Evolutionary conservation across 805 yeast genomes (phyloP).

Genomic region (Metschnikowia sp.): DNA sequence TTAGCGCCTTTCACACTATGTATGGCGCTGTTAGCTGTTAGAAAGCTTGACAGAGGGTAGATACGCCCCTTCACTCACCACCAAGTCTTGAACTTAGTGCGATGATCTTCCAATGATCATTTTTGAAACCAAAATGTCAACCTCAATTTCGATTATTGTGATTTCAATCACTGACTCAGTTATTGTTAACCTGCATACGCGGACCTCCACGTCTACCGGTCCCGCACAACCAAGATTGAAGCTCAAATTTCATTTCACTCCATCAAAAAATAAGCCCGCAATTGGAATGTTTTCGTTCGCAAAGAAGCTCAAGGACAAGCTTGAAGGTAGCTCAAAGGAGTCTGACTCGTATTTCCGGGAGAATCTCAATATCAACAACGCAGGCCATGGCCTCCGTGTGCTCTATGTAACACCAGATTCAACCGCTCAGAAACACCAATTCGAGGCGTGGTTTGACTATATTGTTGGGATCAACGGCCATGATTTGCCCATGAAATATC

Average conservation of each 20-base stretch:
- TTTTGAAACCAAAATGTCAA: no score
- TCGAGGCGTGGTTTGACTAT: constrained; percentile 87
- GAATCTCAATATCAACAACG: constrained; percentile 31
- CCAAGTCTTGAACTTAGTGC: no score
- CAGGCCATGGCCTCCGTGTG: constrained; percentile 41
- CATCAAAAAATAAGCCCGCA: no score
- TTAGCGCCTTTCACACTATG: no score
- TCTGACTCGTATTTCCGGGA: constrained; percentile 36
- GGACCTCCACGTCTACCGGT: not conserved
- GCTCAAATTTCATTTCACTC: no score
- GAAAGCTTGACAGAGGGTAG: no score
- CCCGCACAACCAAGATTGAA: not conserved
- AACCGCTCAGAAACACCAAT: constrained; percentile 29
- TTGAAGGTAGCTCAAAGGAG: constrained; percentile 27
- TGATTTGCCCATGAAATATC: constrained; percentile 45
- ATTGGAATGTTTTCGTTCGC: constrained; percentile 41
- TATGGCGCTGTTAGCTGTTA: no score
- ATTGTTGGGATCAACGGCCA: constrained; percentile 77
- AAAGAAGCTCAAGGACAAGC: constrained; percentile 38
- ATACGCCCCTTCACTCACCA: no score
- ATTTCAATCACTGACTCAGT: no score
- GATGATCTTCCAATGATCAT: no score
- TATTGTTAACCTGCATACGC: no score
- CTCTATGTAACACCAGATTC: constrained; percentile 38
- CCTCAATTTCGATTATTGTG: no score